Evolutionary conservation across 169 alveolate species (phyloP).

Genomic region (Besnoitia besnoiti): DNA sequence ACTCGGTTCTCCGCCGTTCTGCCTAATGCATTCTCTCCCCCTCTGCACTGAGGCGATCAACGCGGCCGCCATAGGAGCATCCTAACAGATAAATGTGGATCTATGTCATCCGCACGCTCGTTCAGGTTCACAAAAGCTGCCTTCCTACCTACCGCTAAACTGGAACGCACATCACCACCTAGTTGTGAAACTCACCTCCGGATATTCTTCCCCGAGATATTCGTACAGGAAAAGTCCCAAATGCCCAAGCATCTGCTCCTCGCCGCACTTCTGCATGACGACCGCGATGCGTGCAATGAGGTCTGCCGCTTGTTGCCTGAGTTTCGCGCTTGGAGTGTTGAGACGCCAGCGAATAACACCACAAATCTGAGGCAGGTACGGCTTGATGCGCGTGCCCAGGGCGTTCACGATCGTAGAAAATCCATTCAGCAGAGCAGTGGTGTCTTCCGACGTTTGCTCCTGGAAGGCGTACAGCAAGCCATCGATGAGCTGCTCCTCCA

Average conservation of each 20-base stretch:
- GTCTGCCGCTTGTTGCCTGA: constrained; percentile 99
- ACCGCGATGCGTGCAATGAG: constrained; percentile 95
- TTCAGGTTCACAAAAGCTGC: too few species aligned
- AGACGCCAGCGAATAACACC: constrained; percentile 97
- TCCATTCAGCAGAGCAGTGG: constrained; percentile 93
- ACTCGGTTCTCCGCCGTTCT: too few species aligned
- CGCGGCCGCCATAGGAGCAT: too few species aligned
- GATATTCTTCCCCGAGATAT: constrained; percentile 99
- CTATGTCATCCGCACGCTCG: too few species aligned
- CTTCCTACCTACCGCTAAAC: too few species aligned
- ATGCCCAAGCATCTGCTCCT: constrained; percentile 96
- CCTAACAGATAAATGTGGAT: not conserved
- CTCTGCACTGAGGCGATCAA: too few species aligned
- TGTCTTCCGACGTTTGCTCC: constrained; percentile 96
- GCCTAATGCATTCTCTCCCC: too few species aligned
- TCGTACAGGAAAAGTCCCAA: constrained; percentile 97
- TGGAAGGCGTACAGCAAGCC: constrained; percentile 98
- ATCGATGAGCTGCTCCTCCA: constrained; percentile 97
- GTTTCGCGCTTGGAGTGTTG: constrained; percentile 94
- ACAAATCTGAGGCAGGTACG: constrained; percentile 96
- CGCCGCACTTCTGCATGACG: constrained; percentile 97
- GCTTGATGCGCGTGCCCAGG: constrained; percentile 96
- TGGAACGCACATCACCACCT: too few species aligned
- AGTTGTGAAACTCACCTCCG: constrained; percentile 94
- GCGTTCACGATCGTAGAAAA: constrained; percentile 97